Evolutionary conservation across 345 rosid genomes (phyloP).

Genomic region (Limnanthes douglasii): DNA sequence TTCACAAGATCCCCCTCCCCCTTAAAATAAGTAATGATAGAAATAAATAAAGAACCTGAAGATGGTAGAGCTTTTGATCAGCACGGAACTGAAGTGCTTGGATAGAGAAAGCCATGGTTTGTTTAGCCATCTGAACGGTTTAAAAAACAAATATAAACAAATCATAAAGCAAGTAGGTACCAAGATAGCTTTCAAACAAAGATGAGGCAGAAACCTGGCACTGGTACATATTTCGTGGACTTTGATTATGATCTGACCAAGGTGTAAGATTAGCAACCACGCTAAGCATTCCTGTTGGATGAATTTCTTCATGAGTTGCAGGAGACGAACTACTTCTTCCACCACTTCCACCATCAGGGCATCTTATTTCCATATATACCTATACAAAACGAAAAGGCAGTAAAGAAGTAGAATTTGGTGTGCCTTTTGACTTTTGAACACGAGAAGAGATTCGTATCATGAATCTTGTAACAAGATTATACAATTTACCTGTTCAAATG

Average conservation of each 20-base stretch:
- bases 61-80: constrained; percentile 91
- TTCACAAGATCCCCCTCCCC: too few relatives aligned
- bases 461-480: constrained; percentile 1
- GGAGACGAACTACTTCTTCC: constrained; percentile 53
- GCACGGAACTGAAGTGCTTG: constrained; percentile 76
- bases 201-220: constrained; percentile 45
- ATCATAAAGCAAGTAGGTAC: too few relatives aligned
- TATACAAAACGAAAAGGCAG: constrained; percentile 9
- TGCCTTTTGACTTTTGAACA: too few relatives aligned
- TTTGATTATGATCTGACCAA: constrained; percentile 98
- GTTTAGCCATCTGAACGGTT: constrained; percentile 81
- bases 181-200: constrained; percentile 2
- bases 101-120: constrained; percentile 87
- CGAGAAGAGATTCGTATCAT: constrained; percentile 4
- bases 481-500: constrained; percentile 84
- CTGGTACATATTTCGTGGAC: constrained; percentile 98
- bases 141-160: constrained; percentile 4
- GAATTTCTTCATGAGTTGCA: constrained; percentile 94
- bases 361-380: constrained; percentile 96
- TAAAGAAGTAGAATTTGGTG: constrained; percentile 4
- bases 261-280: constrained; percentile 98
- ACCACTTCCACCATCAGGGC: constrained; percentile 95
- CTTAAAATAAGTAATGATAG: too few relatives aligned
- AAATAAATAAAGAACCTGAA: constrained; percentile 41
- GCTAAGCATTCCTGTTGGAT: constrained; percentile 91